Conservation (phyloP, 1,284 basidiomycete species). For the Megacollybia platyphylla region DNA sequence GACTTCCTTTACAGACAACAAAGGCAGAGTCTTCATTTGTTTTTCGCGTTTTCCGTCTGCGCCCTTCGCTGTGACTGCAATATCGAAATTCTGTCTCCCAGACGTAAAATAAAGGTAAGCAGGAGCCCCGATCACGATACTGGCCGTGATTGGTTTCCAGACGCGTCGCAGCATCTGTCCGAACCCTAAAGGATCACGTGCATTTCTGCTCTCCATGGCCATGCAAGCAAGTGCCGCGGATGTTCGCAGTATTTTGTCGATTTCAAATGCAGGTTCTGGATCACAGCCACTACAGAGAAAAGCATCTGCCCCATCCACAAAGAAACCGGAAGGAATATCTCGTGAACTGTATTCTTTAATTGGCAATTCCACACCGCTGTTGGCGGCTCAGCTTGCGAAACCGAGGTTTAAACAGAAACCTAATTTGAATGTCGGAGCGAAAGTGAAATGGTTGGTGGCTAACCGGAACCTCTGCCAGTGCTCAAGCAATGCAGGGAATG, state of each 20-base stretch:
- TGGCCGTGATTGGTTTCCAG: constrained; percentile 51
- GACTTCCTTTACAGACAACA: constrained; percentile 44
- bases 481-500: constrained; percentile 49
- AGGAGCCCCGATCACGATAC: constrained; percentile 33
- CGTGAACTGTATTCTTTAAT: constrained; percentile 91
- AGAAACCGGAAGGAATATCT: constrained; percentile 84
- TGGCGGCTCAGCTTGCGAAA: constrained; percentile 64
- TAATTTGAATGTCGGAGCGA: constrained; percentile 45
- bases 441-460: constrained; percentile 48
- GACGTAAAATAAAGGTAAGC: constrained; percentile 34
- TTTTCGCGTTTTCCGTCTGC: constrained; percentile 48
- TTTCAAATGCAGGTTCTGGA: constrained; percentile 27
- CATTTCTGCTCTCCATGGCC: constrained; percentile 4
- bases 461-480: not conserved
- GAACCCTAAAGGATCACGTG: not conserved
- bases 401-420: constrained; percentile 84
- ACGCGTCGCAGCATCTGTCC: constrained; percentile 41
- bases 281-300: constrained; percentile 24
- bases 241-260: constrained; percentile 67
- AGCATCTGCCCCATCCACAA: constrained; percentile 20
- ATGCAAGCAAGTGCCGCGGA: constrained; percentile 69
- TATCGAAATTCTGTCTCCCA: constrained; percentile 17
- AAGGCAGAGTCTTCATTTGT: constrained; percentile 36
- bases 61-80: constrained; percentile 25
- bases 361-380: constrained; percentile 79